phyloP scores from a whole-genome alignment of 164 flowering plant species.

The Vitis rupestris region DNA sequence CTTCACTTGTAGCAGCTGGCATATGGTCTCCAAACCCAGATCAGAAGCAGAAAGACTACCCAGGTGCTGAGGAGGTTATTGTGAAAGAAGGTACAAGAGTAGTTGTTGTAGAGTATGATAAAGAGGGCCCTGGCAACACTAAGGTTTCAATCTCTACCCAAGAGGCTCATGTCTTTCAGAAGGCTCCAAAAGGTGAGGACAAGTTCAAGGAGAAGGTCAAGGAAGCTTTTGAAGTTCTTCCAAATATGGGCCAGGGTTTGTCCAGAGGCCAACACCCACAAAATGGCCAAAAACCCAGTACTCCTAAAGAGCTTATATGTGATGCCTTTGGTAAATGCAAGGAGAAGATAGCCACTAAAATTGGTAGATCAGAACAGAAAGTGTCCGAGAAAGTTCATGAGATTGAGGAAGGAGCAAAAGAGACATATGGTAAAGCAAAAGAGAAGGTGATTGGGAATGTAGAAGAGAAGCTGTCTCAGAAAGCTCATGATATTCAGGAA shows the following conservation, averaged over 20 bases:
- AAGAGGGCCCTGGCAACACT: background rate
- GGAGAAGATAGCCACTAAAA: slow-evolving; percentile 34
- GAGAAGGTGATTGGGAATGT: slow-evolving; percentile 1
- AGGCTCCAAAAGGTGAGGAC: background rate
- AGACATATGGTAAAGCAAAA: background rate
- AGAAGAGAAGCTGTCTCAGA: too few relatives aligned
- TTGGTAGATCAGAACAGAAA: slow-evolving; percentile 35
- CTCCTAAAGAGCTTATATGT: slow-evolving; percentile 48
- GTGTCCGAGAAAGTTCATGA: slow-evolving; percentile 10
- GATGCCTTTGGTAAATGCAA: slow-evolving; percentile 65
- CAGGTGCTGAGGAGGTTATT: background rate
- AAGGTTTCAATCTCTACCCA: background rate
- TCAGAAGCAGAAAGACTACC: too few relatives aligned
- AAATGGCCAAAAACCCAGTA: too few relatives aligned
- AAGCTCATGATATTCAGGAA: too few relatives aligned
- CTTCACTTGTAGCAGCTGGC: too few relatives aligned
- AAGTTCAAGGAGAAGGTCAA: background rate
- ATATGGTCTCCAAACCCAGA: too few relatives aligned
- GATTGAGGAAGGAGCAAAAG: slow-evolving; percentile 1
- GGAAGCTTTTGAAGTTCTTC: background rate
- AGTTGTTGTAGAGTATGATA: background rate
- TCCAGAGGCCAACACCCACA: too few relatives aligned
- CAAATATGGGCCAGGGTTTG: too few relatives aligned
- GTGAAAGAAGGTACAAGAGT: background rate
- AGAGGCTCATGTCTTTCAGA: too few relatives aligned